phyloP scores from a whole-genome alignment of 179 eudicot species.

The Patellifolia procumbens region DNA sequence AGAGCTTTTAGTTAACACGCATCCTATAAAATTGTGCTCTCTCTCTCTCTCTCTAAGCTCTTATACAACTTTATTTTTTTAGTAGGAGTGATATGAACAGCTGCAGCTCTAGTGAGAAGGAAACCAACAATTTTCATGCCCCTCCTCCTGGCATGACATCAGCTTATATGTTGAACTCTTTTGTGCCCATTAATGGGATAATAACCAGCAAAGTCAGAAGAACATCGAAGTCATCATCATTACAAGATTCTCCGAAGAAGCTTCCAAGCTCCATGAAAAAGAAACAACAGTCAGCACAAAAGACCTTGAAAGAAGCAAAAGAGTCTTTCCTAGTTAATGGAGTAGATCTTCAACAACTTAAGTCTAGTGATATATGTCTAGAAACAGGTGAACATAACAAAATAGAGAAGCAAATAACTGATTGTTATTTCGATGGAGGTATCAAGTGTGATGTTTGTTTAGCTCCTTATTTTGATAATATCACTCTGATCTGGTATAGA shows the following conservation, averaged over 20 bases:
- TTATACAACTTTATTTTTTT: conserved; percentile 17
- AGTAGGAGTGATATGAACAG: conserved; percentile 86
- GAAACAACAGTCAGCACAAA: conserved; percentile 38
- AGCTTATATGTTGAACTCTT: conserved; percentile 34
- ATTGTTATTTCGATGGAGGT: conserved; percentile 62
- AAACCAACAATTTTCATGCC: conserved; percentile 45
- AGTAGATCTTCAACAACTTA: conserved; percentile 39
- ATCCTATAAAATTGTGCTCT: conserved; percentile 3
- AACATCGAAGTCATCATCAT: conserved; percentile 42
- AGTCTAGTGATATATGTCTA: conserved; percentile 36
- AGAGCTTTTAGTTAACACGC: neutral
- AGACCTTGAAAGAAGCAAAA: conserved; percentile 40
- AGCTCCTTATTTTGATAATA: conserved; percentile 5
- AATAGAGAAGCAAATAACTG: conserved; percentile 48
- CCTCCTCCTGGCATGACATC: conserved; percentile 38
- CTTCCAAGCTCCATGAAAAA: conserved; percentile 48
- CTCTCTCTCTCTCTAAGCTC: conserved; percentile 5
- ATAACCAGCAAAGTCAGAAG: conserved; percentile 34
- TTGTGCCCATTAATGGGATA: conserved; percentile 28
- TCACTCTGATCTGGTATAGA: conserved; percentile 8
- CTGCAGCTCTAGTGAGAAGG: conserved; percentile 78
- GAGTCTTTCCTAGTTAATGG: conserved; percentile 39
- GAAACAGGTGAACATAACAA: conserved; percentile 45
- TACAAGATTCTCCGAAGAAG: conserved; percentile 38
- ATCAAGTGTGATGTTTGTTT: conserved; percentile 22